These are phyloP conservation scores for Lactarius quietus DNA, from an alignment of 768 basidiomycete species.

Conservation along the genomic window DNA sequence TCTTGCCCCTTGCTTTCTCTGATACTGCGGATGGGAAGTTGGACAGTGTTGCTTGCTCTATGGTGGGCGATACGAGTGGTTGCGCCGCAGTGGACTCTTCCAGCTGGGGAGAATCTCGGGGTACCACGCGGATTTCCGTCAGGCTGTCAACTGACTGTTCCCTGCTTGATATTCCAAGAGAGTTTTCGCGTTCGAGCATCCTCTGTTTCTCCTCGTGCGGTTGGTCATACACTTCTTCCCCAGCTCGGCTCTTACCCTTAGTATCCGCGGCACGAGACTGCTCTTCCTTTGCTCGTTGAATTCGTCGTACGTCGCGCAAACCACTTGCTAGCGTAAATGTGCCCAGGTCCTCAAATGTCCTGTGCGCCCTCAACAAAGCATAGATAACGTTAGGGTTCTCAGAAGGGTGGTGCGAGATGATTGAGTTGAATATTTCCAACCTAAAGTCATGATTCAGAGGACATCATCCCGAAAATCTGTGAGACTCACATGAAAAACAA, in stretches of 20 bases:
- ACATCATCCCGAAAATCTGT: neutral
- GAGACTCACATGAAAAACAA: slow-evolving; percentile 80
- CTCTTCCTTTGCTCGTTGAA: slow-evolving; percentile 70
- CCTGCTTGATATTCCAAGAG: slow-evolving; percentile 22
- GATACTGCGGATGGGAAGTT: slow-evolving; percentile 42
- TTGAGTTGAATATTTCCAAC: slow-evolving; percentile 87
- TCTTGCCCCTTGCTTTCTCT: slow-evolving; percentile 92
- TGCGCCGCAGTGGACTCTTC: slow-evolving; percentile 30
- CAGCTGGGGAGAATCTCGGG: slow-evolving; percentile 27
- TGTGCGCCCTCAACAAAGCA: slow-evolving; percentile 78
- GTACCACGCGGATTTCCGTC: slow-evolving; percentile 23
- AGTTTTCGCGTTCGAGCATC: slow-evolving; percentile 53
- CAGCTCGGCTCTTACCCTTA: slow-evolving; percentile 42
- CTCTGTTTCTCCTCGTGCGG: slow-evolving; percentile 64
- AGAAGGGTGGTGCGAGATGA: slow-evolving; percentile 71
- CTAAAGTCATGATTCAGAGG: slow-evolving; percentile 37
- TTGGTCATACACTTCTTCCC: slow-evolving; percentile 36
- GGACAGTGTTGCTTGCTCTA: slow-evolving; percentile 31
- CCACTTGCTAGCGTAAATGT: slow-evolving; percentile 88
- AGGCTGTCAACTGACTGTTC: slow-evolving; percentile 22
- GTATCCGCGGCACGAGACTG: slow-evolving; percentile 39
- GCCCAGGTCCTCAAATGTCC: slow-evolving; percentile 83
- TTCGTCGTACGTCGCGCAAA: slow-evolving; percentile 76
- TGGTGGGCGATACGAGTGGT: slow-evolving; percentile 44
- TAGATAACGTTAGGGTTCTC: slow-evolving; percentile 89